Percentiles rank a stretch among this genome's conserved stretches.
Evolutionary conservation across 805 yeast genomes (phyloP).

Genomic region (Cyberlindnera mississippiensis): DNA sequence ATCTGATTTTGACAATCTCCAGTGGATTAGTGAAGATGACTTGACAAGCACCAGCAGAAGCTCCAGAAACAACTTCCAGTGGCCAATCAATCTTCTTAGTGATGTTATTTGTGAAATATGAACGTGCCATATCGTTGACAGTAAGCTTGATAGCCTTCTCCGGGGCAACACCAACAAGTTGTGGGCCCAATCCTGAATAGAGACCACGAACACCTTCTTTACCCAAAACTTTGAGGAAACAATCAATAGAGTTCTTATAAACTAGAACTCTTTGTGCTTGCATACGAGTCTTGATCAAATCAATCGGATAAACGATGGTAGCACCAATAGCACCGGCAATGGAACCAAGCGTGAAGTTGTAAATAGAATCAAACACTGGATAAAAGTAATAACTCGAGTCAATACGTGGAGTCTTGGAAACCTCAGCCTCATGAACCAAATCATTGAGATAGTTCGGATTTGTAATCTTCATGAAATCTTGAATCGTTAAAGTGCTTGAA

Average conservation of each 20-base stretch:
- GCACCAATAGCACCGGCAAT: slow-evolving; percentile 98
- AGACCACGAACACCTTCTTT: slow-evolving; percentile 82
- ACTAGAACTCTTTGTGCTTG: slow-evolving; percentile 82
- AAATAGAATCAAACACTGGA: slow-evolving; percentile 79
- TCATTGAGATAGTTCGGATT: slow-evolving; percentile 37
- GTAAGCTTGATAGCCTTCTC: slow-evolving; percentile 96
- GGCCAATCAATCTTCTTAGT: slow-evolving; percentile 46
- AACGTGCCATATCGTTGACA: slow-evolving; percentile 84
- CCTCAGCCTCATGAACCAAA: slow-evolving; percentile 17
- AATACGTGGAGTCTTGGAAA: slow-evolving; percentile 11
- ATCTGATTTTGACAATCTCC: slow-evolving; percentile 90
- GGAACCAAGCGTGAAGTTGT: slow-evolving; percentile 87
- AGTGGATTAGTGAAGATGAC: slow-evolving; percentile 94
- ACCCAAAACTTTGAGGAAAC: slow-evolving; percentile 70
- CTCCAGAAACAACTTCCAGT: slow-evolving; percentile 85
- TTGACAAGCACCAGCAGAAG: slow-evolving; percentile 94
- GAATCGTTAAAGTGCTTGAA: slow-evolving; percentile 22
- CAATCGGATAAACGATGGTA: slow-evolving; percentile 96
- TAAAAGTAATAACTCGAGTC: slow-evolving; percentile 38
- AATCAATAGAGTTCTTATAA: slow-evolving; percentile 80
- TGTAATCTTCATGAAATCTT: slow-evolving; percentile 37
- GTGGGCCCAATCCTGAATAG: slow-evolving; percentile 92
- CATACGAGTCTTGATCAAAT: slow-evolving; percentile 93
- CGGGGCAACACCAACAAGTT: slow-evolving; percentile 95
- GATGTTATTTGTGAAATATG: slow-evolving; percentile 52